Conservation (phyloP, 108 stramenopile species). For the Phaeodactylum tricornutum region DNA sequence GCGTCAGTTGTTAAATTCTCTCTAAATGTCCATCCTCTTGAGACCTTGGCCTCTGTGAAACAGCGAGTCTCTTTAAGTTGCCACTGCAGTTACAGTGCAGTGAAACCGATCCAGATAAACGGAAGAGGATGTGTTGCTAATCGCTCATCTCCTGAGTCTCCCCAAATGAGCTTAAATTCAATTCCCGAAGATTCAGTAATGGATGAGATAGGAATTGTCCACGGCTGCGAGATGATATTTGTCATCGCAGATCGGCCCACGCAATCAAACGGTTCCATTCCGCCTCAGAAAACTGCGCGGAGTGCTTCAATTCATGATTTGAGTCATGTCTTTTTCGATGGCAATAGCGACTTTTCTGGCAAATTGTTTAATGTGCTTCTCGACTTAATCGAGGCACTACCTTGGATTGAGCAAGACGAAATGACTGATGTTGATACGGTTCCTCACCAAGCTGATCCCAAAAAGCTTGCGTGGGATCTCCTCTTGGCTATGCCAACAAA, state of each 20-base stretch:
- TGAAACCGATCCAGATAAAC: constrained; percentile 46
- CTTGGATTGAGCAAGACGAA: constrained; percentile 16
- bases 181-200: constrained; percentile 49
- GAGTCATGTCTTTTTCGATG: constrained; percentile 51
- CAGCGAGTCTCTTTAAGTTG: constrained; percentile 48
- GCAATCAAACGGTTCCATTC: constrained; percentile 5
- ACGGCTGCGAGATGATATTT: constrained; percentile 73
- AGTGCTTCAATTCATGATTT: constrained; percentile 24
- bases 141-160: constrained; percentile 7
- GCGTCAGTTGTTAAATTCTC: constrained; percentile 36
- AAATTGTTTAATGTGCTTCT: constrained; percentile 60
- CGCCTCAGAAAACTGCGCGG: background rate
- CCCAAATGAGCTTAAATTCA: constrained; percentile 27
- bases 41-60: constrained; percentile 67
- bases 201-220: constrained; percentile 60
- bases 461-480: constrained; percentile 85
- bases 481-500: constrained; percentile 91
- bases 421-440: constrained; percentile 7
- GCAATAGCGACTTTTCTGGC: constrained; percentile 39
- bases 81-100: constrained; percentile 31
- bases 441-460: constrained; percentile 19
- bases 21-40: constrained; percentile 76
- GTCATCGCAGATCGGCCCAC: constrained; percentile 37
- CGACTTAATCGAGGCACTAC: constrained; percentile 52
- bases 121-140: constrained; percentile 29